Base-by-base conservation (phyloP, 1,139 yeast species). In the Arxiozyma telluris region DNA sequence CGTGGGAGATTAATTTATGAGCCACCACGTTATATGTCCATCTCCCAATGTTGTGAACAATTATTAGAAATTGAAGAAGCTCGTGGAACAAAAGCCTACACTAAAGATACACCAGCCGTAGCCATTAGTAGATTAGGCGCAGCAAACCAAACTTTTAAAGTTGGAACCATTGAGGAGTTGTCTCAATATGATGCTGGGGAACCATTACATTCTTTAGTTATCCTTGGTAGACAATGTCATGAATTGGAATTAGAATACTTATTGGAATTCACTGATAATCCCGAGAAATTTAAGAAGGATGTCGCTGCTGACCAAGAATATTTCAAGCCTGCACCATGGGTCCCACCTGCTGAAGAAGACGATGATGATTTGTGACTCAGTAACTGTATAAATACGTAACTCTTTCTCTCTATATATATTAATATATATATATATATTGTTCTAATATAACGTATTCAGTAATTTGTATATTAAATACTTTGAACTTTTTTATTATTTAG, bases 1-100 rank as follows among this genome's bases (percentile, higher is more conserved):
- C 80, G 96, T 58, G 98, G 98, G 1, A 79, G 95, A 70, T 74
- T 85, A 56, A 88, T 91, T 50, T 93, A 88, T 68, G 98, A 93
- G 69, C 98, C 98, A 47, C 98, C 98, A 52, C 79, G 98, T 69
- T 93, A 90, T 72, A 93, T 93, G 98, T 81, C 83, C 59, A 89
- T 93, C 60, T 82, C 86, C 55, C 88, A 95, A 51, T 96, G 97
- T 53, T 93, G 96, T 43, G 76, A 78, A 57, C 98, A 93, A 71
- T 75, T 93, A 61, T 72, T 93, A 53, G 98, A 93, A 69, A 80
- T 90, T 56, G 98, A 91, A 71, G 93, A 86, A 62, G 67, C 71
- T 49, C 81, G 95, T 70, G 74, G 79, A 25, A 89, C 87, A 64
- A 72, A 80, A 59, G 91, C 91, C 3, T 93, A 91, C 69, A 84